Conservation (phyloP, 371 early-diverging fungal species). For the Rhizomucor miehei region DNA sequence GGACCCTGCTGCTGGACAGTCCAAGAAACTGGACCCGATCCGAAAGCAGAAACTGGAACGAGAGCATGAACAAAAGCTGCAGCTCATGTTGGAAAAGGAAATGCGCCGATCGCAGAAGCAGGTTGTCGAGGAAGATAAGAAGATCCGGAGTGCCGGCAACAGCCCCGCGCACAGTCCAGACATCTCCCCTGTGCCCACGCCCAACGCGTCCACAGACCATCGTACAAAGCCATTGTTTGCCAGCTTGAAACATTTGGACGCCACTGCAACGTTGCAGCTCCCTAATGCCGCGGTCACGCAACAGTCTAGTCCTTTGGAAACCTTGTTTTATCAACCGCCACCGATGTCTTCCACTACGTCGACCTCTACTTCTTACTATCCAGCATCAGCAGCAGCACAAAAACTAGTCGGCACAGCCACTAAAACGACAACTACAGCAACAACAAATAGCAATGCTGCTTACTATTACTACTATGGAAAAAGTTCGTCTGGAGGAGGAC, state of each 20-base stretch:
- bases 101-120: constrained; percentile 37
- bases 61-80: constrained; percentile 30
- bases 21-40: constrained; percentile 11
- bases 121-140: constrained; percentile 13
- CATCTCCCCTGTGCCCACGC: constrained; percentile 19
- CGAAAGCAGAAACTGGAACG: constrained; percentile 21
- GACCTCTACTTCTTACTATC: no score
- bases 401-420: no score
- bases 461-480: not conserved
- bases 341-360: no score
- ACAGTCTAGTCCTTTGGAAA: no score
- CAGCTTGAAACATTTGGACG: constrained; percentile 18
- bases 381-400: no score
- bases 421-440: no score
- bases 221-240: constrained; percentile 3
- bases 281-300: constrained; percentile 1
- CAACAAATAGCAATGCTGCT: not conserved
- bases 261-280: constrained; percentile 19
- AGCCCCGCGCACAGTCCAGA: constrained; percentile 12
- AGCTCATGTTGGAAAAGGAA: constrained; percentile 34
- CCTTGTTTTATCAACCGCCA: no score
- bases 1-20: not conserved
- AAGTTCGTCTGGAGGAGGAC: no score
- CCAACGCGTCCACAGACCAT: constrained; percentile 9
- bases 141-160: constrained; percentile 7